These are phyloP conservation scores for Chloranthus sessilifolius DNA, from an alignment of 164 flowering plant genomes.

Conservation along the genomic window DNA sequence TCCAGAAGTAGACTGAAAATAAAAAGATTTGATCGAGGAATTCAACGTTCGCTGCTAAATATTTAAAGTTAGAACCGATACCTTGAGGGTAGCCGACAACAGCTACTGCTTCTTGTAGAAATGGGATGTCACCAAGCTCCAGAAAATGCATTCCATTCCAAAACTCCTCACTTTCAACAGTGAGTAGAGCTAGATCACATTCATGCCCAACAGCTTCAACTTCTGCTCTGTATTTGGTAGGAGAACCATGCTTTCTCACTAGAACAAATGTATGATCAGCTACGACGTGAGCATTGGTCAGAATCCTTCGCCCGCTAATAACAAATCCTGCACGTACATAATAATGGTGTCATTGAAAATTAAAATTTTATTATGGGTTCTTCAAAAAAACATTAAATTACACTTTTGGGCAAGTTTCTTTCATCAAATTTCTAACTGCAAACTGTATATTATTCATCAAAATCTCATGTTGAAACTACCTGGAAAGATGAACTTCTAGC, in stretches of 20 bases:
- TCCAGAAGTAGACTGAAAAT: neutral
- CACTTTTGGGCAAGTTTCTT: no score
- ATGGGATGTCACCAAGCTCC: slow-evolving; percentile 83
- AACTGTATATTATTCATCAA: no score
- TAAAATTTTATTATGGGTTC: no score
- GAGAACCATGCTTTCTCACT: slow-evolving; percentile 92
- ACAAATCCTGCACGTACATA: slow-evolving; percentile 57
- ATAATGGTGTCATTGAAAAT: no score
- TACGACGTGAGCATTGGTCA: slow-evolving; percentile 96
- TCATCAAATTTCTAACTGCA: no score
- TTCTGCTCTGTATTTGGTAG: slow-evolving; percentile 76
- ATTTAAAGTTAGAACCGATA: slow-evolving; percentile 11
- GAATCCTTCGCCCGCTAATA: slow-evolving; percentile 62
- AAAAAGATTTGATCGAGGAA: no score
- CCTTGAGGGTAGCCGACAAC: slow-evolving; percentile 99
- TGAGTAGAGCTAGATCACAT: slow-evolving; percentile 86
- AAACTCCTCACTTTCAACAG: slow-evolving; percentile 72
- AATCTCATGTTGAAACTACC: no score
- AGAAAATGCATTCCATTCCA: slow-evolving; percentile 76
- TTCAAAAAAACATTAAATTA: no score
- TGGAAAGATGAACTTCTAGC: no score
- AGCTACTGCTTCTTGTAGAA: slow-evolving; percentile 88
- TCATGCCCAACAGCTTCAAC: slow-evolving; percentile 88
- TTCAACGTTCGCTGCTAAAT: neutral
- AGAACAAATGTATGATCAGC: slow-evolving; percentile 90